Conservation (phyloP, 148 eudicot species). For the Pharnaceum exiguum region DNA sequence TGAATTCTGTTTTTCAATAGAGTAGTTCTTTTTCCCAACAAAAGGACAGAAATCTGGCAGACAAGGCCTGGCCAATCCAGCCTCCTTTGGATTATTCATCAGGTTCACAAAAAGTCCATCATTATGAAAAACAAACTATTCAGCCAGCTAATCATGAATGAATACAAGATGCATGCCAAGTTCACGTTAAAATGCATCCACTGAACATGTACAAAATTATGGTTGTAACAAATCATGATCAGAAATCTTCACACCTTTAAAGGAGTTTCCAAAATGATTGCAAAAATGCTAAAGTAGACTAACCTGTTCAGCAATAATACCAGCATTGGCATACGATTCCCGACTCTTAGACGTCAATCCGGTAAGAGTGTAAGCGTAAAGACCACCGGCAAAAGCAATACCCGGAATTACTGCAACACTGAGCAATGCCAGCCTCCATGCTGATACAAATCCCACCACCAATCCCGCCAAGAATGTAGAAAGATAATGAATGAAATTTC, state of each 20-base stretch:
- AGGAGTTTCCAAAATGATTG: not conserved
- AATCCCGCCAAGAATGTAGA: constrained; percentile 97
- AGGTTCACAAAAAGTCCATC: constrained; percentile 5
- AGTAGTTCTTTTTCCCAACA: not conserved
- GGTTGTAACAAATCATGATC: constrained; percentile 10
- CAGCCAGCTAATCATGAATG: constrained; percentile 16
- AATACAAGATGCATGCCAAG: constrained; percentile 19
- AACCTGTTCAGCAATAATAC: constrained; percentile 96
- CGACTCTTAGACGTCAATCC: constrained; percentile 98
- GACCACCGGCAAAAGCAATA: constrained; percentile 97
- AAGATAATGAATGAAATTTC: constrained; percentile 94
- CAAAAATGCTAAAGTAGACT: constrained; percentile 12
- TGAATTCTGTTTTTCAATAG: too few relatives aligned
- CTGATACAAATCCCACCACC: constrained; percentile 98
- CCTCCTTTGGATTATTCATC: constrained; percentile 1
- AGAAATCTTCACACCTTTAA: constrained; percentile 1
- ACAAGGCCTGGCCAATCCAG: constrained; percentile 3
- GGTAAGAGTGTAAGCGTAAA: constrained; percentile 93
- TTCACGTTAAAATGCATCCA: constrained; percentile 11
- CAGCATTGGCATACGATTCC: constrained; percentile 96
- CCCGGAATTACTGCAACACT: constrained; percentile 98
- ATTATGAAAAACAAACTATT: constrained; percentile 9
- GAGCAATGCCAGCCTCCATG: constrained; percentile 92
- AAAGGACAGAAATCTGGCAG: constrained; percentile 5
- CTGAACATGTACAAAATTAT: constrained; percentile 17